Percentiles rank a stretch among this genome's conserved stretches.
Evolutionary conservation across 208 protist species (phyloP).

Genomic region (Trypanosomatidae sp.): DNA sequence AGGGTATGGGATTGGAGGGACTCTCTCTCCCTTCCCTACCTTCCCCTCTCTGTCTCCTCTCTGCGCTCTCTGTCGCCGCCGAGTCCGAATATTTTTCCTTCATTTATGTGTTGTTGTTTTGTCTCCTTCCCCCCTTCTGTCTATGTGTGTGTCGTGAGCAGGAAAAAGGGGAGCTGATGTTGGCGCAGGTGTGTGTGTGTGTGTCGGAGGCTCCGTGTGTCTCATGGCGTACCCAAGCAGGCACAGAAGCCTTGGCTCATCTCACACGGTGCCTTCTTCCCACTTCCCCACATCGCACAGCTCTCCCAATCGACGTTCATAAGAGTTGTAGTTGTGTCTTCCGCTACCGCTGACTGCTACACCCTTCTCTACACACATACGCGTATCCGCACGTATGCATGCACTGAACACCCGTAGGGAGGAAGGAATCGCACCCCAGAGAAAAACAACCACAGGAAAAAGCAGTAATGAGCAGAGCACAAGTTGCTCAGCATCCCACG

Average conservation of each 20-base stretch:
- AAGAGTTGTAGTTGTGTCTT: not conserved
- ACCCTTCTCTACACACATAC: not conserved
- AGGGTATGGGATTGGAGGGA: not conserved
- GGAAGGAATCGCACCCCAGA: not conserved
- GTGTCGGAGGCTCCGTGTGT: not conserved
- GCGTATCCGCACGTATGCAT: not conserved
- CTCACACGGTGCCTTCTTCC: not conserved
- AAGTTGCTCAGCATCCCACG: slow-evolving; percentile 1
- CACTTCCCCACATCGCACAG: not conserved
- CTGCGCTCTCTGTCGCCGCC: not conserved
- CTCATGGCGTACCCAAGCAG: not conserved
- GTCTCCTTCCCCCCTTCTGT: not conserved
- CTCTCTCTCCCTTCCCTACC: not conserved
- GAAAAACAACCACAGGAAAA: slow-evolving; percentile 9
- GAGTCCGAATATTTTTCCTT: not conserved
- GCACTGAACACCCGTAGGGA: not conserved
- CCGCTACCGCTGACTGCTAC: not conserved
- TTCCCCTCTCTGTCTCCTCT: not conserved
- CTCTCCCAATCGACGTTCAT: not conserved
- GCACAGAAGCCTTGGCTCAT: not conserved
- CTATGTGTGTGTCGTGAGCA: not conserved
- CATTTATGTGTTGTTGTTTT: not conserved
- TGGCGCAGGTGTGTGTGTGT: not conserved
- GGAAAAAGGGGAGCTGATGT: not conserved
- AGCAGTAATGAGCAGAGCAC: slow-evolving; percentile 7